Evolutionary conservation across 768 basidiomycete species (phyloP), one percentile per base, ranked within the genome.

Genomic region (Rubroboletus pulcherrimus): DNA sequence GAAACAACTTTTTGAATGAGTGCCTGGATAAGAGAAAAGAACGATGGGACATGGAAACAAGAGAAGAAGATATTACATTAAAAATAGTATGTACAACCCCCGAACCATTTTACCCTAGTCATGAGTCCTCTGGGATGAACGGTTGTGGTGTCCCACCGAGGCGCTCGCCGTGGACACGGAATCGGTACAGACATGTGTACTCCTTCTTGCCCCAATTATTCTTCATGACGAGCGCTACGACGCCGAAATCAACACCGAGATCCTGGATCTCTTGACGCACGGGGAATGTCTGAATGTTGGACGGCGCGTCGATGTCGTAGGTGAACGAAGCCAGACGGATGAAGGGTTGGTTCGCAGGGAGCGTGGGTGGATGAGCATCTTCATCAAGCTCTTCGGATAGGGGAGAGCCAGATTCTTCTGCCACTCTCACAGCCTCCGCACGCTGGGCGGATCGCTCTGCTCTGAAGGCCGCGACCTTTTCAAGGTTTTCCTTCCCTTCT

Each of bases 171-270:
- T 92, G 90, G 31, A 91, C 88, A 41, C 91, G 81, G 73, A 93
- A 75, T 42, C 91, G 84, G 71, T 93, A 98, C 38, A 98, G 71
- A 71, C 96, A 98, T 0, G 95, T 97, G 67, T 81, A 91, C 54
- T 87, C 84, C 7, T 79, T 77, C 71, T 78, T 77, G 40, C 95
- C 96, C 87, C 93, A 98, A 67, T 98, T 98, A 66, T 77, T 88
- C 72, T 84, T 78, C 62, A 98, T 77, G 59, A 82, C 76, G 66
- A 97, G 76, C 56, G 87, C 84, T 29, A 98, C 89, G 50, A 96
- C 75, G 2, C 91, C 91, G 63, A 96, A 88, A 69, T 94, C 92
- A 40, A 97, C 74, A 8, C 80, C 86, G 8, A 94, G 77, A 7
- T 81, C 81, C 54, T 74, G 77, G 35, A 95, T 78, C 51, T 87